Conservation (phyloP, 208 protist species). For the Crithidia expoeki region DNA sequence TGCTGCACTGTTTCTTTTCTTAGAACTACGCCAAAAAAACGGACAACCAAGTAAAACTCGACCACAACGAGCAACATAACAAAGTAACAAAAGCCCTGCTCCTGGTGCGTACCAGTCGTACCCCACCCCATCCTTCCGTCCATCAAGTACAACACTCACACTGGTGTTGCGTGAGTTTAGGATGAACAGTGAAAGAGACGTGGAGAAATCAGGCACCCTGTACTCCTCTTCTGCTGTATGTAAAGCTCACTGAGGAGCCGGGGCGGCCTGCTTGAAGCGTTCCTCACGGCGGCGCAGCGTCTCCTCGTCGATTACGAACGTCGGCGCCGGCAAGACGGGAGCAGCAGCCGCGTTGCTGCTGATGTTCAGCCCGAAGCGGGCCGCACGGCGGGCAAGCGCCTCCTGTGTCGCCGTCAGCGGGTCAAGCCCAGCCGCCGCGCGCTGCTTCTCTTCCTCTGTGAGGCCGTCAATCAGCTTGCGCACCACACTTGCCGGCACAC, state of each 20-base stretch:
- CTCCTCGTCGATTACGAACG: slow-evolving; percentile 58
- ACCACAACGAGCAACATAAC: no score
- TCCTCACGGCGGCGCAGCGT: slow-evolving; percentile 63
- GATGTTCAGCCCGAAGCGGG: slow-evolving; percentile 65
- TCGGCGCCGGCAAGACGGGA: slow-evolving; percentile 26
- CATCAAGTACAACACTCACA: no score
- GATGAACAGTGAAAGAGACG: no score
- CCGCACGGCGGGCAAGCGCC: slow-evolving; percentile 66
- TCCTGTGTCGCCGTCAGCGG: slow-evolving; percentile 66
- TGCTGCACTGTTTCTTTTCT: no score
- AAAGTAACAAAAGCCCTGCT: no score
- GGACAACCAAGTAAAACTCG: no score
- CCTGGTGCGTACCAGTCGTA: no score
- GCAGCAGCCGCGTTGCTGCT: slow-evolving; percentile 28
- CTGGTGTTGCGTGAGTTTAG: no score
- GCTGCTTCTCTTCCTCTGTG: slow-evolving; percentile 57
- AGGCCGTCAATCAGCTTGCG: slow-evolving; percentile 48
- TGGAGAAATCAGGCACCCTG: background rate
- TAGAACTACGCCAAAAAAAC: no score
- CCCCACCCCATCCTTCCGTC: no score
- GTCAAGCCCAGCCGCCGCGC: slow-evolving; percentile 59
- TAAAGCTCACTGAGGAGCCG: slow-evolving; percentile 2
- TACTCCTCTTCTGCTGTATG: background rate
- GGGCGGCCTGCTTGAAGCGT: slow-evolving; percentile 54
- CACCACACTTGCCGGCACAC: slow-evolving; percentile 51